Evolutionary conservation across 164 flowering plant species (phyloP).

Genomic region (Cinnamomum chago): DNA sequence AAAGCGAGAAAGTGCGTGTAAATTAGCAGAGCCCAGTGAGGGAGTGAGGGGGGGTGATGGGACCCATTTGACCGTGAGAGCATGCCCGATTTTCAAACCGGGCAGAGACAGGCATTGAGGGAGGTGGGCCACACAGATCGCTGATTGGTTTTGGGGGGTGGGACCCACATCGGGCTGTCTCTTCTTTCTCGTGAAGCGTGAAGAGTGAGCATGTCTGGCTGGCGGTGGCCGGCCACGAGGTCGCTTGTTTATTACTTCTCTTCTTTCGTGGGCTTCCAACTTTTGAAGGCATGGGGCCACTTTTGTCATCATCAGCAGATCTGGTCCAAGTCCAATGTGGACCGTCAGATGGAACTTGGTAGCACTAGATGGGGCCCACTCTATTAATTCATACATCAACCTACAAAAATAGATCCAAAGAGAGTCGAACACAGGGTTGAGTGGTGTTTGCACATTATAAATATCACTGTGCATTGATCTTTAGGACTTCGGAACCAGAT

Average conservation of each 20-base stretch:
- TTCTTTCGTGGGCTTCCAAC: not conserved
- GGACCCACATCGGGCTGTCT: too few species aligned
- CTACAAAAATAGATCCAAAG: too few species aligned
- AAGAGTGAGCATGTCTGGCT: not conserved
- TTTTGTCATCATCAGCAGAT: not conserved
- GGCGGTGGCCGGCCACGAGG: not conserved
- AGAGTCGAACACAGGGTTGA: too few species aligned
- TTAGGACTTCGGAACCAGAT: too few species aligned
- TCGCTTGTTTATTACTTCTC: not conserved
- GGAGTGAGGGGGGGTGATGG: not conserved
- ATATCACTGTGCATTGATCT: too few species aligned
- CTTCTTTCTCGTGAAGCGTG: too few species aligned
- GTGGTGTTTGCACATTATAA: too few species aligned
- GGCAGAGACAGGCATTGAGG: not conserved
- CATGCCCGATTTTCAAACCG: slow-evolving; percentile 2
- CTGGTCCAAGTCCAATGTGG: too few species aligned
- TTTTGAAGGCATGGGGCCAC: not conserved
- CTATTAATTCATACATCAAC: too few species aligned
- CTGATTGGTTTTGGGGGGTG: not conserved
- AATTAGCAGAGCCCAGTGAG: not conserved
- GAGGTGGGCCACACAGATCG: not conserved
- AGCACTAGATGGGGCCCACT: too few species aligned
- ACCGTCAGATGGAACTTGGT: too few species aligned
- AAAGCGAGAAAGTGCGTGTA: not conserved
- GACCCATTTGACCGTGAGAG: too few species aligned